These are phyloP conservation scores for Trypanosoma vivax DNA, from an alignment of 208 protist genomes.

Conservation along the genomic window DNA sequence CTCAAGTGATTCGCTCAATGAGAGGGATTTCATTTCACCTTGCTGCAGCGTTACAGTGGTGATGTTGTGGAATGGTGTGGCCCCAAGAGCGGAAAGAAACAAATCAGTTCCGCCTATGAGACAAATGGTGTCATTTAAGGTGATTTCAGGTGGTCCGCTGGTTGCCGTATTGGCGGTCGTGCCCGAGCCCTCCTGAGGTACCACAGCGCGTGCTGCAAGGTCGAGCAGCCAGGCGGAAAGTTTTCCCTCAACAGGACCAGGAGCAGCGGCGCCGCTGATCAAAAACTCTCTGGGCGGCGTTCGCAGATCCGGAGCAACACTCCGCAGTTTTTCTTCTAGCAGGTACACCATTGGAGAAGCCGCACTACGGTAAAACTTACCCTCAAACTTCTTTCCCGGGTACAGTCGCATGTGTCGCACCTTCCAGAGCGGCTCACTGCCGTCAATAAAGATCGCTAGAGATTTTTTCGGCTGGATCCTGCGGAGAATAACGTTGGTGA, in stretches of 20 bases:
- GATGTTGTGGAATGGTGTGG: slow-evolving; percentile 64
- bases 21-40: slow-evolving; percentile 55
- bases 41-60: slow-evolving; percentile 49
- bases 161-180: slow-evolving; percentile 11
- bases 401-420: slow-evolving; percentile 50
- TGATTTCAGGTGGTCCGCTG: slow-evolving; percentile 17
- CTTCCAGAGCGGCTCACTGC: slow-evolving; percentile 67
- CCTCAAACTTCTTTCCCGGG: slow-evolving; percentile 48
- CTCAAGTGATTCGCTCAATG: slow-evolving; percentile 45
- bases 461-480: slow-evolving; percentile 53
- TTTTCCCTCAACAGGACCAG: slow-evolving; percentile 65
- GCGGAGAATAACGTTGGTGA: slow-evolving; percentile 42
- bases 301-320: slow-evolving; percentile 32
- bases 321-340: slow-evolving; percentile 52
- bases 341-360: slow-evolving; percentile 62
- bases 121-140: slow-evolving; percentile 47
- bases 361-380: slow-evolving; percentile 61
- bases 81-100: slow-evolving; percentile 44
- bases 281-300: slow-evolving; percentile 41
- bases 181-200: slow-evolving; percentile 6
- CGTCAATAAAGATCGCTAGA: slow-evolving; percentile 62
- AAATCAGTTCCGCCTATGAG: slow-evolving; percentile 57
- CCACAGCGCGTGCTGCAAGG: slow-evolving; percentile 54
- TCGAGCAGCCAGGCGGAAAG: slow-evolving; percentile 66
- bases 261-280: slow-evolving; percentile 40